Percentiles rank a stretch among this genome's conserved stretches.
These are phyloP conservation scores for Mycena floridula DNA, from an alignment of 768 basidiomycete genomes.

Conservation along the genomic window DNA sequence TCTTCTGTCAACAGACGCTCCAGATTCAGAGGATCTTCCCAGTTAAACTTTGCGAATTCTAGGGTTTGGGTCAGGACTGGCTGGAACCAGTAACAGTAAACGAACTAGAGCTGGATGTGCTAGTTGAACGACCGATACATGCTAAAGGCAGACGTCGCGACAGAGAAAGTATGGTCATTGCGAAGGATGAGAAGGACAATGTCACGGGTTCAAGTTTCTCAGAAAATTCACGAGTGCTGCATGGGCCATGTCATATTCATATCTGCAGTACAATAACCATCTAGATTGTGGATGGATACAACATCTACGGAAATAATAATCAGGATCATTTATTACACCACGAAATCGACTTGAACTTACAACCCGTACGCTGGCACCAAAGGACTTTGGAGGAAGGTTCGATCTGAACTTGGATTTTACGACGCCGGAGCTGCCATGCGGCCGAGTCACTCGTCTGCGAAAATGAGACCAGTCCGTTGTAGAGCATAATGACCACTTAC, in stretches of 20 bases:
- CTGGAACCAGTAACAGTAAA: too few species aligned
- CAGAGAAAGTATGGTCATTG: too few species aligned
- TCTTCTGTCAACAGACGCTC: slow-evolving; percentile 84
- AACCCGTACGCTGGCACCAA: slow-evolving; percentile 89
- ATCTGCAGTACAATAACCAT: neutral
- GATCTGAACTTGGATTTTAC: slow-evolving; percentile 95
- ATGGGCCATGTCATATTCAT: too few species aligned
- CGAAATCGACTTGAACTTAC: slow-evolving; percentile 43
- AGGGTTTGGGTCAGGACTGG: too few species aligned
- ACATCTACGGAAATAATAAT: slow-evolving; percentile 52
- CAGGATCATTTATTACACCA: neutral
- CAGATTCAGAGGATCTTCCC: slow-evolving; percentile 84
- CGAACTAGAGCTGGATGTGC: too few species aligned
- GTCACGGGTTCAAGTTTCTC: too few species aligned
- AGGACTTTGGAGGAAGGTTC: slow-evolving; percentile 92
- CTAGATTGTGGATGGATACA: slow-evolving; percentile 86
- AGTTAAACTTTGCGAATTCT: too few species aligned
- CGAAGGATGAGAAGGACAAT: too few species aligned
- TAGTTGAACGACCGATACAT: too few species aligned
- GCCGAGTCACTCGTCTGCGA: slow-evolving; percentile 81
- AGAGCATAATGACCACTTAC: slow-evolving; percentile 35
- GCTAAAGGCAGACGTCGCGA: too few species aligned
- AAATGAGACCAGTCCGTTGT: neutral
- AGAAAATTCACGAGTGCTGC: too few species aligned
- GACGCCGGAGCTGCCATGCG: slow-evolving; percentile 92